Percentiles rank a stretch among this genome's conserved stretches.
phyloP scores from a whole-genome alignment of 1,284 basidiomycete genomes.

The Amylostereum areolatum region DNA sequence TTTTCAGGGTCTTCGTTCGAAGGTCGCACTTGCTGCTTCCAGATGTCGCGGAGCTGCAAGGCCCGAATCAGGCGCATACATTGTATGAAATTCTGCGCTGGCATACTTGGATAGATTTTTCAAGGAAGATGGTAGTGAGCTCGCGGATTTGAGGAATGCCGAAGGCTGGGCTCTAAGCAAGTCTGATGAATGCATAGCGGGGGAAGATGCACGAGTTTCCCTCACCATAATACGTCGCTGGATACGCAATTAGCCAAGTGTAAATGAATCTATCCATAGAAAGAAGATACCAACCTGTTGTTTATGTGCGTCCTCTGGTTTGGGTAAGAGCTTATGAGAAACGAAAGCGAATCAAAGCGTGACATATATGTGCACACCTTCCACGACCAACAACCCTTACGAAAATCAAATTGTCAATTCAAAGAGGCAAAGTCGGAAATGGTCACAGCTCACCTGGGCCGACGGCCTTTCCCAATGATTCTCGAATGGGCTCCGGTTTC shows the following conservation, averaged over 20 bases:
- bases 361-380: not conserved
- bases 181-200: not conserved
- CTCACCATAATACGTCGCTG: slow-evolving; percentile 4
- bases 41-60: slow-evolving; percentile 20
- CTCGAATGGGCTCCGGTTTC: not conserved
- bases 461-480: not conserved
- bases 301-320: not conserved
- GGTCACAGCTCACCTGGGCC: not conserved
- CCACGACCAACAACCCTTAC: not conserved
- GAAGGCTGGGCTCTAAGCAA: slow-evolving; percentile 25
- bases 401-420: not conserved
- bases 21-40: slow-evolving; percentile 9
- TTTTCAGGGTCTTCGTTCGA: not conserved
- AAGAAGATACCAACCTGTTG: not conserved
- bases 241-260: not conserved
- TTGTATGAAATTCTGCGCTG: not conserved
- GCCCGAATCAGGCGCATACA: not conserved
- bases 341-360: not conserved
- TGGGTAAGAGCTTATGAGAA: not conserved
- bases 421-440: not conserved
- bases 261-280: not conserved
- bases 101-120: slow-evolving; percentile 21
- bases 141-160: slow-evolving; percentile 24
- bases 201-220: not conserved
- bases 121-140: slow-evolving; percentile 24